Base-by-base conservation (phyloP, 768 basidiomycete species). In the Strobilomyces echinocephalus region DNA sequence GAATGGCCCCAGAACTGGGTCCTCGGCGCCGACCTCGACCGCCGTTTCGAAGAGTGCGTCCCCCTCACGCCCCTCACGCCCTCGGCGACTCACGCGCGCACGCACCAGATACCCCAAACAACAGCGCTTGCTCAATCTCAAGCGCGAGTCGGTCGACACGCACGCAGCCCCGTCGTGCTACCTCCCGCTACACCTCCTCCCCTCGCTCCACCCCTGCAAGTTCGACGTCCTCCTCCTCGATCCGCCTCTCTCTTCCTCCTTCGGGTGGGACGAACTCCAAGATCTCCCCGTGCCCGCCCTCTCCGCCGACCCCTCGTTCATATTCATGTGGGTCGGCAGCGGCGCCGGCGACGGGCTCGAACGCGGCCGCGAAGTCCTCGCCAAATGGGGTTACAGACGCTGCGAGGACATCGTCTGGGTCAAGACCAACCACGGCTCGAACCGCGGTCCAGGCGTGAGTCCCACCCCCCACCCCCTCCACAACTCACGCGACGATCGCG, bases 351-450 rank as follows among this genome's bases (percentile, higher is more conserved):
- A 91, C 46, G 97, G 94, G 0, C 76, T 99, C 28, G 97, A 99
- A 67, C 78, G 87, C 33, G 97, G 97, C 0, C 74, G 95, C 33
- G 95, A 97, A 69, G 75, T 95, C 26, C 78, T 99, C 36, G 88
- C 86, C 2, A 88, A 83, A 69, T 99, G 95, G 95, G 97, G 95
- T 4, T 95, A 93, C 66, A 75, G 93, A 40, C 73, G 97, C 47
- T 97, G 93, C 63, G 97, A 99, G 63, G 97, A 99, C 66, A 90
- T 99, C n/a, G 91, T 97, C 5, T 98, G 94, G 95, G 87, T 97
- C 52, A 93, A 92, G 74, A 95, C 92, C 43, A 99, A 97, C 67
- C 79, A 79, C 54, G 76, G 71, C 20, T 78, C 73, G 21, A 88
- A 88, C 66, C 76, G 76, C 15, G 89, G 89, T 2, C 86, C 91